phyloP scores from a whole-genome alignment of 371 early-diverging fungal genomes.

The Phascolomyces articulosus region DNA sequence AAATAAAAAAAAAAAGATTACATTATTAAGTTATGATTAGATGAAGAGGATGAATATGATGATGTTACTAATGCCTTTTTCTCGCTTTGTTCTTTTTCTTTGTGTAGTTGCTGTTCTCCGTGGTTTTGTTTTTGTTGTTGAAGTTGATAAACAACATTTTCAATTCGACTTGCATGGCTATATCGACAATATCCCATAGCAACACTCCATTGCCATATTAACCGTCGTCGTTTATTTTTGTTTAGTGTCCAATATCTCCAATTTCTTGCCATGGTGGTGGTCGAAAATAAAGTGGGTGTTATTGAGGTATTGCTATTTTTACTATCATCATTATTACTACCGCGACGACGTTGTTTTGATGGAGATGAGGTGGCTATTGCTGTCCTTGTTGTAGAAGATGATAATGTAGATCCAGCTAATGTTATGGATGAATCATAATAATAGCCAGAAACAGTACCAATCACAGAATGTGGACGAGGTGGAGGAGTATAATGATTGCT shows the following conservation, averaged over 20 bases:
- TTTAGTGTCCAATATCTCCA: conserved; percentile 7
- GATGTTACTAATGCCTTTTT: not conserved
- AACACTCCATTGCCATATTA: conserved; percentile 34
- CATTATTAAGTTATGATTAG: not conserved
- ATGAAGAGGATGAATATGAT: not conserved
- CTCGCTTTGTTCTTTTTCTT: conserved; percentile 3
- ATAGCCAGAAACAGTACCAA: not conserved
- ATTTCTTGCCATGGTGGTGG: not conserved
- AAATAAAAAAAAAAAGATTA: not conserved
- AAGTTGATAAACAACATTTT: conserved; percentile 13
- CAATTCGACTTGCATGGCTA: conserved; percentile 17
- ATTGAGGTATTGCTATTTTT: not conserved
- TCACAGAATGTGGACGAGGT: conserved; percentile 11
- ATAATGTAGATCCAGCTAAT: not conserved
- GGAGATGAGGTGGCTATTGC: no score
- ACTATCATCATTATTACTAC: no score
- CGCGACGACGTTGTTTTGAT: no score
- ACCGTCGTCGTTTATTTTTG: conserved; percentile 15
- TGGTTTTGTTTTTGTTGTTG: not conserved
- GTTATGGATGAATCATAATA: conserved; percentile 2
- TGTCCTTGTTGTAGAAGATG: not conserved
- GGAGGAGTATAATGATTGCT: not conserved
- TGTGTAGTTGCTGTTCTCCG: not conserved
- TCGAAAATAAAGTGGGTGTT: not conserved
- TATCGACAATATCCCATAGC: conserved; percentile 30